Evolutionary conservation across 306 rosid genomes (phyloP), one percentile per base, ranked within the genome.

Genomic region (Lathyrus sativus): DNA sequence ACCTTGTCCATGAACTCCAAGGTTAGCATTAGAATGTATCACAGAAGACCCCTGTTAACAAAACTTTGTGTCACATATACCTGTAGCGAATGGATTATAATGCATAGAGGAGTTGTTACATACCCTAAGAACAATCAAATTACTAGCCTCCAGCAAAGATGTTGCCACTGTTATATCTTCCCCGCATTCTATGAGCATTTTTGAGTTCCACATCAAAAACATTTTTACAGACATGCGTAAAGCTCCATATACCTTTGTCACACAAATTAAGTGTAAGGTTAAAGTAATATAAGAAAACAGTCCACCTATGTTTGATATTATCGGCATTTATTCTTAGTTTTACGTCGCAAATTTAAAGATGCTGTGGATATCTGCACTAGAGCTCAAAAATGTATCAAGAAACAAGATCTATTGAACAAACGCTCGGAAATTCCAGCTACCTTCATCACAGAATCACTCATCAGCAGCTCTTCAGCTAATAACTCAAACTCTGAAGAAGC

Each of bases 151-250:
- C 55, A 95, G 99, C 77, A 80, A 63, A 66, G 99, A 95, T 67
- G 99, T 90, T 58, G 88, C 92, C 69, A 95, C 91, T 6, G 86
- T 64, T 73, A 79, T 72, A 71, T 91, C 99, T 58, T 88, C 95
- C 57, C 97, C 97, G 0, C 92, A 96, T 79, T 95, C 96, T 70
- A 95, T 90, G 68, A 90, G 89, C 96, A 95, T 70, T 78, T 83
- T 81, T 59, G 97, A 95, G 85, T 95, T 90, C 97, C 99, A 95
- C 99, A 95, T 95, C 90, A 95, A 85, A 83, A 95, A 95, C 90
- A 95, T 90, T 80, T 95, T 95, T 71, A 95, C 96, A 59, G 99
- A 79, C 99, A 95, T 95, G 67, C 99, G 99, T 46, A 95, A 78
- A 48, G 99, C 97, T 54, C 99, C 99, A 75, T 88, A 95, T 42